Base-by-base conservation (phyloP, 306 rosid species). In the Oxytropis ochrocephala region DNA sequence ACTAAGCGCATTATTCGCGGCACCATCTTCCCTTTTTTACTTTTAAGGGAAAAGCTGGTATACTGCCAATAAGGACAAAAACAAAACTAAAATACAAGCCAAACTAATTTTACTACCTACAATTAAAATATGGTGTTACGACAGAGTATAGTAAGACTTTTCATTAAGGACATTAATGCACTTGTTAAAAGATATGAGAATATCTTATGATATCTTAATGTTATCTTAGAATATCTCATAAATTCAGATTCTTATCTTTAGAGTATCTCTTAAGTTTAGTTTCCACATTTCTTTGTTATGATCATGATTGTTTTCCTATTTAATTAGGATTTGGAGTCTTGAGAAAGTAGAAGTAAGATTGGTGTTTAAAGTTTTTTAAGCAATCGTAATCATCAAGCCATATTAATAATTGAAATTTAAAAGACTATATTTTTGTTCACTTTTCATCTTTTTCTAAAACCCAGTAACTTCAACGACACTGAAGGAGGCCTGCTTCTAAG, bases 401-500 rank as follows among this genome's bases (percentile, higher is more conserved):
- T 11, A n/a, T 9, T 46, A 7, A 46, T 46, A 46, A 46, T 12
- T 14, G 17, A 12, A 60, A 61, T 24, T 24, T 1, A 24, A 24
- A 24, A 1, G 18, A 10, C 16, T 61, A 4, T 17, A 19, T 38
- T 38, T 49, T 36, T 59, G 8, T 3, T 0, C 66, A n/a, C n/a
- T n/a, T 36, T 59, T 11, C 65, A 14, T 18, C 6, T 39, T 61
- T 61, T 18, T 39, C 49, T 5, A 61, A 38, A 61, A 38, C 46
- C 44, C 46, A 16, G 7, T 18, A 17, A n/a, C 66, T 60, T 13
- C 29, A 17, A 36, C 66, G 16, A 50, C 13, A 21, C 14, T 11
- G 46, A 10, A 48, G 41, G 52, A 78, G 58, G 47, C 50, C 59
- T 24, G 76, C 49, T 54, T 74, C 64, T 44, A 62, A 49, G 32